Percentiles rank a stretch among this genome's conserved stretches.
Evolutionary conservation across 2,329 filamentous ascomycete genomes (phyloP).

Genomic region (Xylariaceae sp.): DNA sequence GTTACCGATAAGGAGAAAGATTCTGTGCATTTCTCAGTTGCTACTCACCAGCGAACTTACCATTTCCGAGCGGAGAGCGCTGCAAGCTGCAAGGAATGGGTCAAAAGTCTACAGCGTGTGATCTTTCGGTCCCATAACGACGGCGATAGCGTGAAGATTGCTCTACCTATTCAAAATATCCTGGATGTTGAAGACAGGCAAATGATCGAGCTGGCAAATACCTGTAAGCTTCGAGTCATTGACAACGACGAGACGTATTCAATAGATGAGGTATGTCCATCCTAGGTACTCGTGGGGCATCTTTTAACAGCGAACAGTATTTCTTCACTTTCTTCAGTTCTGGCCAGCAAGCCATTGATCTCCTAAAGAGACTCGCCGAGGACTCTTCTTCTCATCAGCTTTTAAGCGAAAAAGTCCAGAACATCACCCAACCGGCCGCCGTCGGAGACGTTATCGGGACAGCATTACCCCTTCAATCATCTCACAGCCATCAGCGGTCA

Average conservation of each 20-base stretch:
- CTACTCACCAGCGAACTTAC: slow-evolving; percentile 77
- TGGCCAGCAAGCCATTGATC: slow-evolving; percentile 75
- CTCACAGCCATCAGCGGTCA: slow-evolving; percentile 38
- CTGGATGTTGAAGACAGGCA: slow-evolving; percentile 90
- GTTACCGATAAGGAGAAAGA: slow-evolving; percentile 75
- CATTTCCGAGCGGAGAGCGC: slow-evolving; percentile 85
- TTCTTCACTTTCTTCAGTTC: slow-evolving; percentile 94
- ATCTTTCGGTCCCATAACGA: slow-evolving; percentile 96
- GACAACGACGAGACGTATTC: slow-evolving; percentile 93
- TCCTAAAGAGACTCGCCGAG: slow-evolving; percentile 69
- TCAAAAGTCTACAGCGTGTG: slow-evolving; percentile 86
- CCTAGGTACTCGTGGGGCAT: background rate
- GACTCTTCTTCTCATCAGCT: slow-evolving; percentile 53
- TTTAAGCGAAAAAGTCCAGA: slow-evolving; percentile 29
- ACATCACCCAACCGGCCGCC: slow-evolving; percentile 5
- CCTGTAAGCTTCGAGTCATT: slow-evolving; percentile 86
- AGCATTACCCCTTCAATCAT: slow-evolving; percentile 53
- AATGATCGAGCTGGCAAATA: slow-evolving; percentile 87
- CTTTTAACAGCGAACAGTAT: slow-evolving; percentile 56
- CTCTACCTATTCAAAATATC: slow-evolving; percentile 79
- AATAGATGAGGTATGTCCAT: slow-evolving; percentile 72
- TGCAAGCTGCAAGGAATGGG: slow-evolving; percentile 91
- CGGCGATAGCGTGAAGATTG: slow-evolving; percentile 95
- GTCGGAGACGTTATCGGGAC: slow-evolving; percentile 33
- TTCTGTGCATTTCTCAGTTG: slow-evolving; percentile 70